Percentiles rank a stretch among this genome's conserved stretches.
Evolutionary conservation across 1,284 basidiomycete genomes (phyloP).

Genomic region (Volvariella surrecta): DNA sequence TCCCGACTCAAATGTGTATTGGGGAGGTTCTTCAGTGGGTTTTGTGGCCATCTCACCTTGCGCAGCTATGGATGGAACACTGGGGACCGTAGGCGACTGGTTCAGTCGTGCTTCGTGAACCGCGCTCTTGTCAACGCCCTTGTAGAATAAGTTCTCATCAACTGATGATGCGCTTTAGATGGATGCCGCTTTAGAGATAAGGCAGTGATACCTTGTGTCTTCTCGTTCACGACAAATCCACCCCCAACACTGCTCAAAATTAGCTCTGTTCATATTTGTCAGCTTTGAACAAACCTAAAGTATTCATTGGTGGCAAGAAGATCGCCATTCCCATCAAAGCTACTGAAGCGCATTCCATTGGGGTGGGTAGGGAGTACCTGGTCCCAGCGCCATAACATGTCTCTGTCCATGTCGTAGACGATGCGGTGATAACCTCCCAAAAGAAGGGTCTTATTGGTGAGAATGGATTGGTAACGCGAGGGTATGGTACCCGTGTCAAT

Average conservation of each 20-base stretch:
- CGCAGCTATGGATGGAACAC: slow-evolving; percentile 9
- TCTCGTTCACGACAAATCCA: slow-evolving; percentile 87
- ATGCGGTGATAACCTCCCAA: slow-evolving; percentile 73
- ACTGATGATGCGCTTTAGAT: slow-evolving; percentile 31
- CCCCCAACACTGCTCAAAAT: slow-evolving; percentile 61
- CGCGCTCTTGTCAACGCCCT: slow-evolving; percentile 79
- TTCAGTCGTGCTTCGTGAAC: slow-evolving; percentile 77
- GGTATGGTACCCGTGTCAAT: slow-evolving; percentile 77
- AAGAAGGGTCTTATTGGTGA: slow-evolving; percentile 55
- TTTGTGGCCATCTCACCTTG: not conserved
- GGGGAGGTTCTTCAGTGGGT: slow-evolving; percentile 45
- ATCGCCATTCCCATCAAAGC: slow-evolving; percentile 75
- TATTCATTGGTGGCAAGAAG: slow-evolving; percentile 94
- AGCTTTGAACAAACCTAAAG: slow-evolving; percentile 30
- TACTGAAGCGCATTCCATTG: slow-evolving; percentile 90
- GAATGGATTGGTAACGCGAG: slow-evolving; percentile 65
- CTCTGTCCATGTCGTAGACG: slow-evolving; percentile 78
- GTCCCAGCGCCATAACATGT: slow-evolving; percentile 91
- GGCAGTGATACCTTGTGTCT: slow-evolving; percentile 57
- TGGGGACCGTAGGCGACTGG: slow-evolving; percentile 52
- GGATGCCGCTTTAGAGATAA: not conserved
- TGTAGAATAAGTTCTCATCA: slow-evolving; percentile 94
- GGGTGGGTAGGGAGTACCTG: slow-evolving; percentile 75
- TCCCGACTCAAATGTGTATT: slow-evolving; percentile 81
- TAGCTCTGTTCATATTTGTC: not conserved